Base-by-base conservation (phyloP, 2,329 filamentous ascomycete species). In the Dactylellina sp. region DNA sequence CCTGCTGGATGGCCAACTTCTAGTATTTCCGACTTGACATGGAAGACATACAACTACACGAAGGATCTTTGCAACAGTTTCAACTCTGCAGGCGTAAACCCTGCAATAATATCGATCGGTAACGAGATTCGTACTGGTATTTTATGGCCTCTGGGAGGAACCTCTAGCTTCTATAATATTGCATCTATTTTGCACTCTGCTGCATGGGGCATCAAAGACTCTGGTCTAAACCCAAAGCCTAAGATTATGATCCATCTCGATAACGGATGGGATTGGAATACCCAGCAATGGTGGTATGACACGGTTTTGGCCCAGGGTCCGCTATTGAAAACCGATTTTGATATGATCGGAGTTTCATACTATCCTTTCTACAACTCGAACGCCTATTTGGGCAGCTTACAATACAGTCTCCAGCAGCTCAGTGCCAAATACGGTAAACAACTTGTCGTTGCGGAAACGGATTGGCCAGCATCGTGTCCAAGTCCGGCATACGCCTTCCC, bases 211-310 rank as follows among this genome's bases (percentile, higher is more conserved):
- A 84, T 92, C 78, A 89, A 88, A 77, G 87, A 89, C 77, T 89
- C 87, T 2, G 82, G 80, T 1, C 81, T 90, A 24, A 80, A 80
- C 42, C 83, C 85, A 0, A 84, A 85, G 75, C 88, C 89, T 0
- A 86, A 88, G 79, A 90, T 91, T 80, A 88, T 92, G 87, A 86
- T 92, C 42, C 90, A 92, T 78, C 84, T 91, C 2, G 89, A 92
- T 80, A 89, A 91, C 78, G 89, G 89, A n/a, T 92, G 89, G 88
- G 85, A 89, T 75, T 90, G 86, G 87, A 83, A 81, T 2, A 85
- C 85, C 1, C 89, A 91, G 79, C 81, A 89, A 74, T 88, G 84
- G 82, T 91, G 86, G 80, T 92, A 91, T 81, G 84, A 84, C 22
- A 83, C 82, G 1, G 84, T 89, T 0, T 82, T 89, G 0, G 82